These are phyloP conservation scores for Fistulinella staudtii DNA, from an alignment of 1,284 basidiomycete species.

Conservation along the genomic window DNA sequence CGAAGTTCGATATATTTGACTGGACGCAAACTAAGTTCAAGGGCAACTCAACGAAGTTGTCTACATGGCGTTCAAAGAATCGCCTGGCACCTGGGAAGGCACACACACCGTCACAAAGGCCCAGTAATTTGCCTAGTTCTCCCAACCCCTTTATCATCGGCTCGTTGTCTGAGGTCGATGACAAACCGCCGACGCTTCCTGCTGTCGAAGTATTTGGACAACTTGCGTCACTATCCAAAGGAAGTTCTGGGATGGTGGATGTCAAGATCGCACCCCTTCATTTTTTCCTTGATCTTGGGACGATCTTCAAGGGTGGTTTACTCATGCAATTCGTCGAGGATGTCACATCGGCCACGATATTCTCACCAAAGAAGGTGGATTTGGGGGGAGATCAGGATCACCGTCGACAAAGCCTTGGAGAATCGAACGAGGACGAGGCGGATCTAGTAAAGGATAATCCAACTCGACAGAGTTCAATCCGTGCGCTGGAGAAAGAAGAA, in stretches of 20 bases:
- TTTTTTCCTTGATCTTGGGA: conserved; percentile 68
- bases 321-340: conserved; percentile 29
- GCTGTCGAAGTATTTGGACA: conserved; percentile 19
- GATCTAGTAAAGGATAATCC: conserved; percentile 28
- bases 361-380: conserved; percentile 9
- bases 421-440: conserved; percentile 11
- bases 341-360: conserved; percentile 18
- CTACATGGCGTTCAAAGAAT: conserved; percentile 54
- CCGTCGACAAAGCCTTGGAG: conserved; percentile 4
- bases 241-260: conserved; percentile 24
- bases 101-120: conserved; percentile 18
- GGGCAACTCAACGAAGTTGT: conserved; percentile 48
- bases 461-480: conserved; percentile 20
- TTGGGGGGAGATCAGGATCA: neutral
- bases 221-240: conserved; percentile 4
- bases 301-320: conserved; percentile 36
- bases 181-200: conserved; percentile 9
- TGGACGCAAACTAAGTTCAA: conserved; percentile 52
- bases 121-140: conserved; percentile 17
- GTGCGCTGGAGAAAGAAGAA: conserved; percentile 29
- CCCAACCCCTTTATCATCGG: conserved; percentile 23
- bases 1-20: conserved; percentile 55
- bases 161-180: conserved; percentile 18
- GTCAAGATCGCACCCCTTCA: conserved; percentile 59
- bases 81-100: conserved; percentile 11